phyloP scores from a whole-genome alignment of 495 filamentous ascomycete species.

The Penicillium subrubescens region DNA sequence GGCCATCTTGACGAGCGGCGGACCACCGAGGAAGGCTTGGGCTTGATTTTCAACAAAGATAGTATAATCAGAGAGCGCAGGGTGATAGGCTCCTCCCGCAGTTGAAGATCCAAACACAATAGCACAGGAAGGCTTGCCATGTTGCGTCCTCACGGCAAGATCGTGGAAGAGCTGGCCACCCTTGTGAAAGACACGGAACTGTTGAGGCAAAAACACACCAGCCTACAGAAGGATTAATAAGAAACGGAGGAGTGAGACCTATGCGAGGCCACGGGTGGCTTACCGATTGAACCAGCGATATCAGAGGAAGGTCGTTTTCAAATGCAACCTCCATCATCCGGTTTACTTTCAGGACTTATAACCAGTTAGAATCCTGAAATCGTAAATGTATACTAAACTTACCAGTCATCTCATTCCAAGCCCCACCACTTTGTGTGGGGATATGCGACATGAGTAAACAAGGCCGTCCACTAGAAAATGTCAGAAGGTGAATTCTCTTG shows the following conservation, averaged over 20 bases:
- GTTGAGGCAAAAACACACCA: slow-evolving; percentile 37
- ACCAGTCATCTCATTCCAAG: slow-evolving; percentile 36
- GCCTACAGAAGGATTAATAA: slow-evolving; percentile 19
- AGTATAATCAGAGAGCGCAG: slow-evolving; percentile 37
- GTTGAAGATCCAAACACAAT: slow-evolving; percentile 40
- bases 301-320: slow-evolving; percentile 34
- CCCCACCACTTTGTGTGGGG: slow-evolving; percentile 30
- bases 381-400: background rate
- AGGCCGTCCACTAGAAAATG: slow-evolving; percentile 13
- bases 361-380: background rate
- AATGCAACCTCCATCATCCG: slow-evolving; percentile 34
- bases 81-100: slow-evolving; percentile 40
- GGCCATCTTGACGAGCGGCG: slow-evolving; percentile 39
- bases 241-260: background rate
- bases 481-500: background rate
- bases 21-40: slow-evolving; percentile 36
- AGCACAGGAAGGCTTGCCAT: slow-evolving; percentile 35
- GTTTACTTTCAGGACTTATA: slow-evolving; percentile 33
- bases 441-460: slow-evolving; percentile 34
- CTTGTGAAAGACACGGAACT: slow-evolving; percentile 39
- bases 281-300: slow-evolving; percentile 38
- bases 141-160: slow-evolving; percentile 29
- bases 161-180: slow-evolving; percentile 38
- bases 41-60: slow-evolving; percentile 40
- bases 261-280: background rate